A percentile compares a stretch with the other conserved stretches of the same genome.
phyloP scores from a whole-genome alignment of 1,139 yeast species.

The Suhomyces guaymorum region DNA sequence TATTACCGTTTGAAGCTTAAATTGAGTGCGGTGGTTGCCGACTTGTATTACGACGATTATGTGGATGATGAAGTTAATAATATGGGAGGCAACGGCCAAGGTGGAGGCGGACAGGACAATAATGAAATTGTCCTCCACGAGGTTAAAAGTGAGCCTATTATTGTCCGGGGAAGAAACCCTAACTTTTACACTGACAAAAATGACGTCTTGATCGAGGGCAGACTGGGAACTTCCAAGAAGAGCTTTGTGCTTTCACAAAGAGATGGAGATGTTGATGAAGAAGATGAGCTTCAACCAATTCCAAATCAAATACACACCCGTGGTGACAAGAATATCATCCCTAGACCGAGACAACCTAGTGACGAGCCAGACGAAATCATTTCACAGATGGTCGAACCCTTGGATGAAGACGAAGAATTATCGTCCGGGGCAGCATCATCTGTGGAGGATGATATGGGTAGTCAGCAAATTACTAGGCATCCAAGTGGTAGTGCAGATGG shows the following conservation, averaged over 20 bases:
- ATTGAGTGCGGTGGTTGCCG: constrained; percentile 48
- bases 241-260: constrained; percentile 16
- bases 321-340: background rate
- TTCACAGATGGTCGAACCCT: too few relatives aligned
- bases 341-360: background rate
- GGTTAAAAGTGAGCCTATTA: constrained; percentile 49
- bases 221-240: constrained; percentile 15
- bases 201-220: constrained; percentile 41
- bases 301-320: background rate
- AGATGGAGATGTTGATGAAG: constrained; percentile 11
- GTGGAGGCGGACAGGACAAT: constrained; percentile 21
- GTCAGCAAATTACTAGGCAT: background rate
- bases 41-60: constrained; percentile 44
- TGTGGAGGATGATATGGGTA: constrained; percentile 8
- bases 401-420: constrained; percentile 14
- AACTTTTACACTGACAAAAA: constrained; percentile 59
- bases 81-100: constrained; percentile 10
- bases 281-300: constrained; percentile 9
- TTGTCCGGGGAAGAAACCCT: constrained; percentile 68
- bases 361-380: constrained; percentile 4
- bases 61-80: constrained; percentile 31
- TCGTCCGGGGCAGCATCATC: constrained; percentile 9
- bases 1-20: constrained; percentile 53
- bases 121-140: constrained; percentile 40
- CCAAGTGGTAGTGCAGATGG: constrained; percentile 1